Evolutionary conservation across 208 protist genomes (phyloP).

Genomic region (Leishmania gerbilli): DNA sequence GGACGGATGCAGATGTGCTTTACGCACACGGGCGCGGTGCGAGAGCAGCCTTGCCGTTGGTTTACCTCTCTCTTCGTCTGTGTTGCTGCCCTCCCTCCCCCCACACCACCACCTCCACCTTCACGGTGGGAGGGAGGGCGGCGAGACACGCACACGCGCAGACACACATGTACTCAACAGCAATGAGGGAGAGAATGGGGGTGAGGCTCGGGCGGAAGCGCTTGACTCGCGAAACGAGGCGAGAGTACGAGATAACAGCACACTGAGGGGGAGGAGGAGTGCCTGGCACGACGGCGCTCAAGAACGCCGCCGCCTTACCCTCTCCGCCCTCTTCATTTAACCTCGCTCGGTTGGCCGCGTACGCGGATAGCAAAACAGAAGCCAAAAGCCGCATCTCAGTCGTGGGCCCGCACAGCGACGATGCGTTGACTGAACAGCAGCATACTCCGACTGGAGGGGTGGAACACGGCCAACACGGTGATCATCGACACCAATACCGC

Average conservation of each 20-base stretch:
- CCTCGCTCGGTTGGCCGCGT: not conserved
- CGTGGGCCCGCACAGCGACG: constrained; percentile 41
- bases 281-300: not conserved
- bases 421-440: constrained; percentile 47
- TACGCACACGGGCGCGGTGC: not conserved
- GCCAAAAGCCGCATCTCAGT: constrained; percentile 15
- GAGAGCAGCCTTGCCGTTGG: not conserved
- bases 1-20: not conserved
- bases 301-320: not conserved
- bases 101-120: not conserved
- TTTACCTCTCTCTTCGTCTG: too few relatives aligned
- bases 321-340: not conserved
- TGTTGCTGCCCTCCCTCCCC: too few relatives aligned
- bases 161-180: not conserved
- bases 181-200: not conserved
- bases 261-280: not conserved
- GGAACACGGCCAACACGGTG: constrained; percentile 41
- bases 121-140: not conserved
- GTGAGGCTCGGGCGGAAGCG: not conserved
- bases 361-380: not conserved
- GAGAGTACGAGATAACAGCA: not conserved
- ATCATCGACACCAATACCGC: constrained; percentile 43
- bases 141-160: not conserved
- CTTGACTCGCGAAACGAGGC: not conserved
- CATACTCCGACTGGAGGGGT: constrained; percentile 29